These are phyloP conservation scores for Hyphodiscus sp. DNA, from an alignment of 2,329 filamentous ascomycete species.

Conservation along the genomic window DNA sequence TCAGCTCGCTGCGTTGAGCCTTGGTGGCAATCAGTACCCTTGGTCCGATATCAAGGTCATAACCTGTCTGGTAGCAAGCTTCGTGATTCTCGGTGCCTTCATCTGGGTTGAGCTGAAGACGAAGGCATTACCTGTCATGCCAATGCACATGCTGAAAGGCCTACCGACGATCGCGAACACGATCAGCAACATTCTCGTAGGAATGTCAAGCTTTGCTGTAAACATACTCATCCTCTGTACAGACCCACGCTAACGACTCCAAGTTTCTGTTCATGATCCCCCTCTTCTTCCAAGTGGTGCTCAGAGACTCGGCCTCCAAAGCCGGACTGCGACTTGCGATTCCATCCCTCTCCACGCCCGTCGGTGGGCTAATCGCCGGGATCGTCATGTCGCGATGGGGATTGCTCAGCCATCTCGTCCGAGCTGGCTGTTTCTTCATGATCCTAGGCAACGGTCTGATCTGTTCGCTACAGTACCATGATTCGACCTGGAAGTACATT, in stretches of 20 bases:
- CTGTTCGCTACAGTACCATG: constrained; percentile 41
- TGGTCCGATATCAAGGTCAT: constrained; percentile 46
- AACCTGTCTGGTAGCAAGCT: constrained; percentile 37
- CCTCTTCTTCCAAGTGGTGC: constrained; percentile 62
- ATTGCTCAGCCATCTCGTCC: constrained; percentile 44
- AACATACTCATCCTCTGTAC: constrained; percentile 23
- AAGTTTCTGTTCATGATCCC: constrained; percentile 65
- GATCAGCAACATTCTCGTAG: constrained; percentile 52
- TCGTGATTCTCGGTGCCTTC: constrained; percentile 39
- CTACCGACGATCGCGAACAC: constrained; percentile 48
- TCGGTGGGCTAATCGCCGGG: constrained; percentile 50
- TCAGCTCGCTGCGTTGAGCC: constrained; percentile 48
- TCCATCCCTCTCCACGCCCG: constrained; percentile 53
- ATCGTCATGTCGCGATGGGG: constrained; percentile 53
- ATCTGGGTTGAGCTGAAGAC: constrained; percentile 43
- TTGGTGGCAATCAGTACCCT: constrained; percentile 49
- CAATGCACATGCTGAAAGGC: constrained; percentile 50
- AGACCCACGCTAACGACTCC: constrained; percentile 4
- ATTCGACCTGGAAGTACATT: constrained; percentile 48
- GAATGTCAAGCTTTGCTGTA: constrained; percentile 56
- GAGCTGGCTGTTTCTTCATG: constrained; percentile 45
- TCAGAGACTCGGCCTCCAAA: constrained; percentile 55
- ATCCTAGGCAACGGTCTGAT: constrained; percentile 47
- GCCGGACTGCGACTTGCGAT: constrained; percentile 59
- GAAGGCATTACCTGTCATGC: constrained; percentile 47